phyloP scores from a whole-genome alignment of 176 grass and related monocot species.

The Phoenix dactylifera region DNA sequence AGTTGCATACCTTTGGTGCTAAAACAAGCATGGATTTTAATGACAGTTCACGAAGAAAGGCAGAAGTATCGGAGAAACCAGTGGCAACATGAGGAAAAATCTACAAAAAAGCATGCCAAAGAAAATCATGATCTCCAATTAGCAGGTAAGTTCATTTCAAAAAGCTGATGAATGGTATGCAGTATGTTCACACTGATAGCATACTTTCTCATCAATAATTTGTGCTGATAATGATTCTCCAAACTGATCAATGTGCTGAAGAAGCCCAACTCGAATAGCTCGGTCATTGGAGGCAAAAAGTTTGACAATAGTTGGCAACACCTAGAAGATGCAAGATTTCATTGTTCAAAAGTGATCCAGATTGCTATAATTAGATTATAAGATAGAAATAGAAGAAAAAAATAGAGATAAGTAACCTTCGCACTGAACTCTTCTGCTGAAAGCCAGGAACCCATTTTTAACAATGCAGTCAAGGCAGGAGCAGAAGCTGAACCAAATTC shows the following conservation, averaged over 20 bases:
- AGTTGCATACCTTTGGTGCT: conserved; percentile 62
- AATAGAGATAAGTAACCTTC: conserved; percentile 44
- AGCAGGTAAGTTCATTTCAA: too few relatives aligned
- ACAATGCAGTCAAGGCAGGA: conserved; percentile 79
- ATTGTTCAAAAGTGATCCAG: background rate
- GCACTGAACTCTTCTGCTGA: conserved; percentile 70
- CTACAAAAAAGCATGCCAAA: conserved; percentile 27
- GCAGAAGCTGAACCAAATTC: conserved; percentile 98
- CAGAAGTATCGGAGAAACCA: conserved; percentile 92
- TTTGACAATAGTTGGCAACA: conserved; percentile 95
- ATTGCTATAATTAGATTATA: background rate
- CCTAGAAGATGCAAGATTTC: conserved; percentile 24
- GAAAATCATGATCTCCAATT: too few relatives aligned
- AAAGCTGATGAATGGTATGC: too few relatives aligned
- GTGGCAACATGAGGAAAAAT: conserved; percentile 94
- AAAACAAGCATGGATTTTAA: conserved; percentile 96
- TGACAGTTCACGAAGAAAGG: conserved; percentile 83
- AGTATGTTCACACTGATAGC: conserved; percentile 11
- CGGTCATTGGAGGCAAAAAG: conserved; percentile 93
- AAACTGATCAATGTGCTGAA: conserved; percentile 99
- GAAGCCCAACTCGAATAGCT: conserved; percentile 90
- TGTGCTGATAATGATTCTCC: conserved; percentile 80
- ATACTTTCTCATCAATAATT: conserved; percentile 97
- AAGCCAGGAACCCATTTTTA: conserved; percentile 95
- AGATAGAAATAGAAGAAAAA: conserved; percentile 3